Percentiles rank a stretch among this genome's conserved stretches.
phyloP scores from a whole-genome alignment of 495 filamentous ascomycete genomes.

The Staphylotrichum tortipilum region DNA sequence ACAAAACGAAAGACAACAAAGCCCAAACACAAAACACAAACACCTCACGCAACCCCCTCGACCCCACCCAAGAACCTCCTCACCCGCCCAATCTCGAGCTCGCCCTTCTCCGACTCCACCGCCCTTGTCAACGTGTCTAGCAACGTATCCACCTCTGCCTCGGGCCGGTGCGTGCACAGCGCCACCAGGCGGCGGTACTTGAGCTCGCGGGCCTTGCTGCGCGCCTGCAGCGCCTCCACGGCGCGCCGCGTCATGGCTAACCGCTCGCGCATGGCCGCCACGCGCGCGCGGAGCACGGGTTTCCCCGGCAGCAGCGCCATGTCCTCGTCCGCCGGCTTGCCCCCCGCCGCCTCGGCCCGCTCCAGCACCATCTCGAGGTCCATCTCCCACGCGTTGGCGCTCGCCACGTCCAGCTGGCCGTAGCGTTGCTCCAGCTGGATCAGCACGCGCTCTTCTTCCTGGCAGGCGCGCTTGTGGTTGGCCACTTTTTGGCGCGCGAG shows the following conservation, averaged over 20 bases:
- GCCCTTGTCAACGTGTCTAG: slow-evolving; percentile 55
- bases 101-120: slow-evolving; percentile 64
- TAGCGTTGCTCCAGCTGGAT: slow-evolving; percentile 31
- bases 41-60: slow-evolving; percentile 30
- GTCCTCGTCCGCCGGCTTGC: slow-evolving; percentile 3
- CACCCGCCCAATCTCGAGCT: slow-evolving; percentile 60
- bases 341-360: background rate
- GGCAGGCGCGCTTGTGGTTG: slow-evolving; percentile 41
- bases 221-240: slow-evolving; percentile 46
- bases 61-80: slow-evolving; percentile 66
- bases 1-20: background rate
- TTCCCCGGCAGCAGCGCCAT: slow-evolving; percentile 26
- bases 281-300: slow-evolving; percentile 34
- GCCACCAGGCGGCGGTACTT: slow-evolving; percentile 63
- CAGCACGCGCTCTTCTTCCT: slow-evolving; percentile 41
- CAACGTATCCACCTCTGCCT: slow-evolving; percentile 54
- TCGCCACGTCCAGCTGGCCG: slow-evolving; percentile 26
- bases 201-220: slow-evolving; percentile 57
- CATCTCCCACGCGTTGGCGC: slow-evolving; percentile 31
- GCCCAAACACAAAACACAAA: background rate
- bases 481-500: slow-evolving; percentile 35
- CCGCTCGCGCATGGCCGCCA: slow-evolving; percentile 43
- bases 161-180: slow-evolving; percentile 57
- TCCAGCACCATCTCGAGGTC: slow-evolving; percentile 25
- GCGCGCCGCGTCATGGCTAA: slow-evolving; percentile 52